A percentile compares a stretch with the other conserved stretches of the same genome.
Conservation (phyloP, 192 early-diverging fungal species). For the Backusella tuberculispora region DNA sequence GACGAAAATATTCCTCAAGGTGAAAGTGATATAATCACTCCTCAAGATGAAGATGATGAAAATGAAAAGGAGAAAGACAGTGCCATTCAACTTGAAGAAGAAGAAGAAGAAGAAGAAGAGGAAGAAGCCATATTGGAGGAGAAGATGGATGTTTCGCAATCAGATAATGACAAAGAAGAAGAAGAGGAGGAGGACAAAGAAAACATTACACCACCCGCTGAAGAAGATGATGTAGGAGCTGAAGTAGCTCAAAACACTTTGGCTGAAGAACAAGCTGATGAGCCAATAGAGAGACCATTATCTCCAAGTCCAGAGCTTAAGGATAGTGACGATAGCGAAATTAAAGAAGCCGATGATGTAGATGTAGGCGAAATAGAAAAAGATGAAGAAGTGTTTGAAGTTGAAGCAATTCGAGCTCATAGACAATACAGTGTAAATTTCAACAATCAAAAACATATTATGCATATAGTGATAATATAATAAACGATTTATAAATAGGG, state of each 20-base stretch:
- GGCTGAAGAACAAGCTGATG: not conserved
- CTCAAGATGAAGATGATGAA: not conserved
- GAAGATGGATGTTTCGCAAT: not conserved
- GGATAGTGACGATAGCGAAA: not conserved
- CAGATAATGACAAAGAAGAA: not conserved
- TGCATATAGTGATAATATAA: not conserved
- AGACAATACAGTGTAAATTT: slow-evolving; percentile 12
- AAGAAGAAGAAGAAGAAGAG: not conserved
- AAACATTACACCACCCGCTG: not conserved
- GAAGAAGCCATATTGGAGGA: no score
- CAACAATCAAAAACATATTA: no score
- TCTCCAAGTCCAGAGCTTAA: not conserved
- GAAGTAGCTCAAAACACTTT: no score
- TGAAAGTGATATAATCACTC: not conserved
- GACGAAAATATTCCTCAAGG: not conserved
- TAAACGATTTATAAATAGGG: not conserved
- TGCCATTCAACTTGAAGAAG: not conserved
- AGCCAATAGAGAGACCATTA: not conserved
- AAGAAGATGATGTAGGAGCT: not conserved
- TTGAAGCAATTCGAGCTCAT: slow-evolving; percentile 12
- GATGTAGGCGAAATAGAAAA: not conserved
- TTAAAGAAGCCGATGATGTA: not conserved
- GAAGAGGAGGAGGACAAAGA: not conserved
- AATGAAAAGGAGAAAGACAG: not conserved
- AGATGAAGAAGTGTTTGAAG: slow-evolving; percentile 7